Evolutionary conservation across 2,329 filamentous ascomycete species (phyloP), one percentile per base, ranked within the genome.

Genomic region (Fulvia fulva): DNA sequence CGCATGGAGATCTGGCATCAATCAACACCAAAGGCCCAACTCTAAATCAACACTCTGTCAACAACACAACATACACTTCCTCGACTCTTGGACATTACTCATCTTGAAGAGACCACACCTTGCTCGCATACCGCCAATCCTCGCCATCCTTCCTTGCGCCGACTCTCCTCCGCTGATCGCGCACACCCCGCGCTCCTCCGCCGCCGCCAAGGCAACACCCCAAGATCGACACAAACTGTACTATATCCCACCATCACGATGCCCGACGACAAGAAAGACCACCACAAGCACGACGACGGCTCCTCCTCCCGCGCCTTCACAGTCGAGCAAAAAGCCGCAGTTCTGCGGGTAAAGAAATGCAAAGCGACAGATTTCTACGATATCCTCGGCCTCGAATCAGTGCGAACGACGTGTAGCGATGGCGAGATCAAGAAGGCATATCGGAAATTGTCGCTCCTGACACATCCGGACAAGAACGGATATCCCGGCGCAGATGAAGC

Each of bases 401-500:
- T 87, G 41, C 82, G 82, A 67, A 77, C 81, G 57, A 83, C 86
- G 21, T 87, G 84, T 69, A 85, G 85, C 51, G 93, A 97, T 67
- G 76, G 81, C 62, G 93, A 97, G 70, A 91, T 99, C 73, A 99
- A 97, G 76, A 97, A 97, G 80, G 93, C 94, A 6, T 99, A 99
- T 77, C 85, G 93, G 71, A 97, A 96, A 78, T 83, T 95, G 73
- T 94, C 89, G 72, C 79, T 99, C 69, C 81, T 97, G 71, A 99
- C 94, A 59, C 94, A 99, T 80, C 94, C 94, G 63, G 94, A 99
- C 80, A 99, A 99, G 81, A 99, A 99, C 81, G 92, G 92, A 52
- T 92, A 97, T 74, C 87, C 93, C 37, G 86, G 95, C 60, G 93
- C 94, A 56, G 94, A 97, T 73, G 94, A 99, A 78, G 94, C 94